These are phyloP conservation scores for Phytophthora citrophthora DNA, from an alignment of 352 stramenopile genomes.

Conservation along the genomic window DNA sequence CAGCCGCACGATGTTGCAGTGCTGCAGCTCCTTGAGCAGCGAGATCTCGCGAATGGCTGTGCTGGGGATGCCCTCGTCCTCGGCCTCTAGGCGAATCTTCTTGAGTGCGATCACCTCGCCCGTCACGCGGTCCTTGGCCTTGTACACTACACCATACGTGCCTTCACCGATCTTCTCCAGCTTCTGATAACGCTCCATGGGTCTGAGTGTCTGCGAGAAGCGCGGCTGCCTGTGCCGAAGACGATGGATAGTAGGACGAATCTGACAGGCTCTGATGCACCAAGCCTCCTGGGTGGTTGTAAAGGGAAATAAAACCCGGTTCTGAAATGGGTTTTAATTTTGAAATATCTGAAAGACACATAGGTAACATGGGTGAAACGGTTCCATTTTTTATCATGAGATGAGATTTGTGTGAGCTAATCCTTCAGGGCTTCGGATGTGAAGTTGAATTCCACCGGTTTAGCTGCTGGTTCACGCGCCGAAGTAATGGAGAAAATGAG, in stretches of 20 bases:
- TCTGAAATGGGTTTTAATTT: neutral
- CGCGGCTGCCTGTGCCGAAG: constrained; percentile 12
- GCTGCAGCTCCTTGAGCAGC: constrained; percentile 97
- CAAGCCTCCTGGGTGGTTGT: constrained; percentile 10
- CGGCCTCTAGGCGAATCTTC: constrained; percentile 99
- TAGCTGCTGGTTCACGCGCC: constrained; percentile 39
- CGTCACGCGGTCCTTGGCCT: constrained; percentile 95
- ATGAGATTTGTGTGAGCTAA: constrained; percentile 13
- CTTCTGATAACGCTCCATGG: constrained; percentile 94
- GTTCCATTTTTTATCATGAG: constrained; percentile 5
- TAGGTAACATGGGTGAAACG: constrained; percentile 10
- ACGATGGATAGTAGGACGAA: constrained; percentile 9
- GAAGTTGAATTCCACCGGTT: constrained; percentile 64
- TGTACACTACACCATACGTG: constrained; percentile 99
- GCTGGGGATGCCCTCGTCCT: constrained; percentile 98
- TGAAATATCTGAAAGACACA: neutral
- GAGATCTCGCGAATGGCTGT: constrained; percentile 99
- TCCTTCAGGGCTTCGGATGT: constrained; percentile 39
- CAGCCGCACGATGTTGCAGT: constrained; percentile 98
- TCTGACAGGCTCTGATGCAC: constrained; percentile 20
- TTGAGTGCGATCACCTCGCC: constrained; percentile 99
- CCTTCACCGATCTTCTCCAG: constrained; percentile 98
- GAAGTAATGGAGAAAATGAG: constrained; percentile 70
- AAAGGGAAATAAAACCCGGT: neutral
- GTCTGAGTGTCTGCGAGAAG: constrained; percentile 1